A percentile compares a stretch with the other conserved stretches of the same genome.
These are phyloP conservation scores for Trametes villosa DNA, from an alignment of 768 basidiomycete species.

Conservation along the genomic window DNA sequence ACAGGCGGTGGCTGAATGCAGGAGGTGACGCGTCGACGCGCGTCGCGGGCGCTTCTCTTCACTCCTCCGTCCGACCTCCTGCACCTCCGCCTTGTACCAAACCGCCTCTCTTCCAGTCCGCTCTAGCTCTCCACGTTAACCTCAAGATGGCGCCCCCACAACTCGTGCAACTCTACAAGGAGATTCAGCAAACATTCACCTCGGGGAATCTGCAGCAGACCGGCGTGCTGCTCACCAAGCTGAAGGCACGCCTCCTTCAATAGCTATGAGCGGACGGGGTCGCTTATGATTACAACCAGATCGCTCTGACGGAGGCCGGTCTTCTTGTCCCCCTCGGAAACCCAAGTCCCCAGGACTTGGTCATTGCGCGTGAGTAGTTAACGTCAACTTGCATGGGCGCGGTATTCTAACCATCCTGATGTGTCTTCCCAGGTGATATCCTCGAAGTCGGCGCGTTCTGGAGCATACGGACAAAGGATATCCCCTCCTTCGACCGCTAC, in stretches of 20 bases:
- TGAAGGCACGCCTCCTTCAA: slow-evolving; percentile 62
- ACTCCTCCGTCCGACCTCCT: slow-evolving; percentile 6
- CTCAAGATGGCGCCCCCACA: slow-evolving; percentile 52
- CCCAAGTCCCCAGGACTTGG: slow-evolving; percentile 66
- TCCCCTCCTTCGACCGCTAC: slow-evolving; percentile 94
- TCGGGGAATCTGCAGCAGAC: slow-evolving; percentile 72
- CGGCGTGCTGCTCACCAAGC: slow-evolving; percentile 63
- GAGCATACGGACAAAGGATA: slow-evolving; percentile 86
- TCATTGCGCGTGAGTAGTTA: slow-evolving; percentile 66
- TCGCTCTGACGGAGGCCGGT: slow-evolving; percentile 77
- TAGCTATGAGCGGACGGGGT: background rate
- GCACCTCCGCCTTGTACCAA: slow-evolving; percentile 1
- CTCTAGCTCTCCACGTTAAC: background rate
- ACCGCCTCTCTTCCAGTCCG: background rate
- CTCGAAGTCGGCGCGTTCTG: slow-evolving; percentile 96
- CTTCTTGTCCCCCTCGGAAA: slow-evolving; percentile 74
- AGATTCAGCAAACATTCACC: slow-evolving; percentile 69
- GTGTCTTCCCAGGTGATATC: slow-evolving; percentile 69
- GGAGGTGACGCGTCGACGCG: slow-evolving; percentile 47
- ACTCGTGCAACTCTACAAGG: slow-evolving; percentile 63
- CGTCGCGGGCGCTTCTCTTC: slow-evolving; percentile 27
- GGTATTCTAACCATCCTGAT: background rate
- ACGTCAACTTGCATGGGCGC: too few species aligned
- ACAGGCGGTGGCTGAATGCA: slow-evolving; percentile 27
- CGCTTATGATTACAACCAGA: slow-evolving; percentile 44